Conservation (phyloP, 345 rosid genomes). For the Eucalyptus cloeziana region DNA sequence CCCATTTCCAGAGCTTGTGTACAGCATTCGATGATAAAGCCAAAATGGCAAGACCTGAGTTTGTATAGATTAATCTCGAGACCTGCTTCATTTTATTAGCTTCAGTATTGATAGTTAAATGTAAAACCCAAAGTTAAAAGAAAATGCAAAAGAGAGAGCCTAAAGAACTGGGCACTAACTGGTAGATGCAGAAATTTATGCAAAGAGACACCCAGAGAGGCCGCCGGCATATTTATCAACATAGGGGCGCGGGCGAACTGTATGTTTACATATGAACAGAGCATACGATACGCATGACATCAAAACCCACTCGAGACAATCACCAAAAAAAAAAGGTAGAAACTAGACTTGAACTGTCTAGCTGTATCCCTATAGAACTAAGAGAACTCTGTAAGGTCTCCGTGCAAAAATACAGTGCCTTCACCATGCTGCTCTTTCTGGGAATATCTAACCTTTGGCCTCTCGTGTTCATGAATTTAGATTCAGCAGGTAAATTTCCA, state of each 20-base stretch:
- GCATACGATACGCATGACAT: background rate
- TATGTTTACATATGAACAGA: background rate
- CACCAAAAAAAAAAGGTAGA: fast-evolving
- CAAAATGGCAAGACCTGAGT: constrained; percentile 16
- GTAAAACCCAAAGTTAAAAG: no score
- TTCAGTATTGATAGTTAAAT: no score
- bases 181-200: no score
- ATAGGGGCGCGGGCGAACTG: no score
- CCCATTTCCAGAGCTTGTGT: constrained; percentile 96
- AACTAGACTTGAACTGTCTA: background rate
- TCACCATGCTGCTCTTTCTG: background rate
- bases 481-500: background rate
- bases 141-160: no score
- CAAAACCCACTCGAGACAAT: background rate
- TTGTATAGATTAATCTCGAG: constrained; percentile 68
- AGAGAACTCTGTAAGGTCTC: background rate
- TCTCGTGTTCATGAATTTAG: fast-evolving
- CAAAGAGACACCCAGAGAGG: no score
- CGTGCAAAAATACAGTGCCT: background rate
- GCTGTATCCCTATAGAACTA: fast-evolving
- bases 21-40: constrained; percentile 79
- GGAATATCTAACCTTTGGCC: background rate
- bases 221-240: no score
- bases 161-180: no score
- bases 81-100: constrained; percentile 18